phyloP scores from a whole-genome alignment of 768 basidiomycete genomes.

The Calocybe indica region DNA sequence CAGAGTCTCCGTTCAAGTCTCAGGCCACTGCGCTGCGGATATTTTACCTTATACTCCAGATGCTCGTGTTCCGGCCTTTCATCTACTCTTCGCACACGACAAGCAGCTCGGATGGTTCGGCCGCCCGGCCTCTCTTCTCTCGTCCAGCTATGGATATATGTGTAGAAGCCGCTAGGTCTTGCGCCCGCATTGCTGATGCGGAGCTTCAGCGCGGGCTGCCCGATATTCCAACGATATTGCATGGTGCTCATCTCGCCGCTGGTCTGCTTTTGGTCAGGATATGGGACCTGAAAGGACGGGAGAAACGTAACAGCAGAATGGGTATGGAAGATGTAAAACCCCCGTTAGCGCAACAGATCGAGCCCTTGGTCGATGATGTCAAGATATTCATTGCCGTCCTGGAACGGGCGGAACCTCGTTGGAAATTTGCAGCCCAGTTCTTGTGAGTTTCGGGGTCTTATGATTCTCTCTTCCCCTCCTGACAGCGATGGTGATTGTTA shows the following conservation, averaged over 20 bases:
- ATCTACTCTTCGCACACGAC: slow-evolving; percentile 29
- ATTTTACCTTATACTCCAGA: slow-evolving; percentile 56
- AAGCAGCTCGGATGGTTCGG: slow-evolving; percentile 2
- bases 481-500: slow-evolving; percentile 1
- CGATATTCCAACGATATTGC: slow-evolving; percentile 35
- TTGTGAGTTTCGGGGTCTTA: slow-evolving; percentile 22
- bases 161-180: slow-evolving; percentile 54
- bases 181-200: slow-evolving; percentile 51
- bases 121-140: slow-evolving; percentile 19
- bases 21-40: slow-evolving; percentile 55
- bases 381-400: slow-evolving; percentile 38
- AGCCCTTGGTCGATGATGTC: slow-evolving; percentile 29
- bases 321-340: slow-evolving; percentile 27
- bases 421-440: slow-evolving; percentile 25
- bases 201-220: slow-evolving; percentile 40
- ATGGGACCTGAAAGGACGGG: slow-evolving; percentile 52
- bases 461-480: neutral
- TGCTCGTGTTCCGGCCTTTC: slow-evolving; percentile 68
- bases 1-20: slow-evolving; percentile 40
- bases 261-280: slow-evolving; percentile 47
- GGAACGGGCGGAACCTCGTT: slow-evolving; percentile 25
- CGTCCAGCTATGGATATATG: slow-evolving; percentile 52
- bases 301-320: slow-evolving; percentile 23
- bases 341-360: slow-evolving; percentile 23
- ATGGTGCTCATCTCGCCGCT: slow-evolving; percentile 43